These are phyloP conservation scores for Lactarius hengduanensis DNA, from an alignment of 768 basidiomycete genomes.

Conservation along the genomic window DNA sequence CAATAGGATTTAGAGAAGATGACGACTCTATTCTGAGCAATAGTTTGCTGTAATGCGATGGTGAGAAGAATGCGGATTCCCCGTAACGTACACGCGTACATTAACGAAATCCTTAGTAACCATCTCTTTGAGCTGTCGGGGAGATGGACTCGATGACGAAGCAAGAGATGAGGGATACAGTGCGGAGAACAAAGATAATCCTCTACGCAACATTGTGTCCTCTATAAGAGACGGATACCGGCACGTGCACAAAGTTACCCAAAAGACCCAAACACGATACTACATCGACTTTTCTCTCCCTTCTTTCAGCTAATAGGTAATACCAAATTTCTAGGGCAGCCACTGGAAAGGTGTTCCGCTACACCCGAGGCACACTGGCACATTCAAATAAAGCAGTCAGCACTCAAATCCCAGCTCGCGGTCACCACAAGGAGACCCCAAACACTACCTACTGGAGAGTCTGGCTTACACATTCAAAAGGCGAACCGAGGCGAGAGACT, in stretches of 20 bases:
- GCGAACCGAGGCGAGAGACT: too few relatives aligned
- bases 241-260: not conserved
- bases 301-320: too few relatives aligned
- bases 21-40: conserved; percentile 40
- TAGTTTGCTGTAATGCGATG: conserved; percentile 33
- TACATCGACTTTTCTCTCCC: too few relatives aligned
- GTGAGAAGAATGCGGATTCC: not conserved
- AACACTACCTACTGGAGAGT: too few relatives aligned
- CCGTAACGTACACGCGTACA: conserved; percentile 30
- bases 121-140: conserved; percentile 36
- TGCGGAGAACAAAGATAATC: conserved; percentile 27
- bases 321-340: too few relatives aligned
- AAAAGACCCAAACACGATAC: too few relatives aligned
- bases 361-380: too few relatives aligned
- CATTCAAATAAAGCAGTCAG: too few relatives aligned
- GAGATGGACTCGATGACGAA: conserved; percentile 37
- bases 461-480: too few relatives aligned
- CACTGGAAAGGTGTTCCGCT: too few relatives aligned
- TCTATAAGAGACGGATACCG: conserved; percentile 1
- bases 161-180: conserved; percentile 30
- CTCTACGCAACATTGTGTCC: conserved; percentile 23
- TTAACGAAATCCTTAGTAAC: conserved; percentile 42
- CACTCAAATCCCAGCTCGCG: too few relatives aligned
- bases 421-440: too few relatives aligned
- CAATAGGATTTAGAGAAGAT: conserved; percentile 44